Evolutionary conservation across 2,329 filamentous ascomycete genomes (phyloP).

Genomic region (Coniochaeta sp.): DNA sequence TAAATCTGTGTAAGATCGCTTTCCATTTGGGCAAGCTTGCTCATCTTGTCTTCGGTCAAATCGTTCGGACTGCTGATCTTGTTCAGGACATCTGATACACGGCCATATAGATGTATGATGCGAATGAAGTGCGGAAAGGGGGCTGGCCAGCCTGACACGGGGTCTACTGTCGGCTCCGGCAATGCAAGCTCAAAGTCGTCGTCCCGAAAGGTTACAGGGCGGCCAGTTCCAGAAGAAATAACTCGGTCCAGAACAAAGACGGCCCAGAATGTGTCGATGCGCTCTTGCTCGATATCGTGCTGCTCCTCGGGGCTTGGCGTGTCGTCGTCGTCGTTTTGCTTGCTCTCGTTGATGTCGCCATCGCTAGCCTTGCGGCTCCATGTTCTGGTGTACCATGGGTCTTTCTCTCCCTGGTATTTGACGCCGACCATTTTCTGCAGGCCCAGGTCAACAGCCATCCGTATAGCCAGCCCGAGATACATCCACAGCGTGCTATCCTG

Average conservation of each 20-base stretch:
- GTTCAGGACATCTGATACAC: constrained; percentile 78
- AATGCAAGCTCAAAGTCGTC: constrained; percentile 79
- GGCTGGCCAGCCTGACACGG: constrained; percentile 61
- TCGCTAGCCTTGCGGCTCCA: constrained; percentile 19
- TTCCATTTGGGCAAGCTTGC: constrained; percentile 69
- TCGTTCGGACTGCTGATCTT: constrained; percentile 68
- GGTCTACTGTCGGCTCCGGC: constrained; percentile 39
- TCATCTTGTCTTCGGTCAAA: constrained; percentile 66
- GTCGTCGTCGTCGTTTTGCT: constrained; percentile 33
- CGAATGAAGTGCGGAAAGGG: constrained; percentile 75
- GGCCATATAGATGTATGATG: constrained; percentile 79
- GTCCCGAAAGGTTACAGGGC: constrained; percentile 75
- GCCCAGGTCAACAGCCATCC: constrained; percentile 74
- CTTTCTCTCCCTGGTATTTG: constrained; percentile 47
- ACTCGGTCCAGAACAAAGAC: constrained; percentile 83
- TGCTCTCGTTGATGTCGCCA: constrained; percentile 20
- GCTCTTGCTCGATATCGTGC: constrained; percentile 67
- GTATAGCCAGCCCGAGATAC: constrained; percentile 82
- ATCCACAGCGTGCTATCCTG: constrained; percentile 90
- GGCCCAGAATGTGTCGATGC: constrained; percentile 83
- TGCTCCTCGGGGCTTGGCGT: constrained; percentile 41
- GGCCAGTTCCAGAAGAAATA: constrained; percentile 79
- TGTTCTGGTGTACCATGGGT: constrained; percentile 39
- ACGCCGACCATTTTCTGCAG: constrained; percentile 76
- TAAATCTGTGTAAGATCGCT: constrained; percentile 65